phyloP scores from a whole-genome alignment of 2,329 filamentous ascomycete species.

The Cercospora brassicicola region DNA sequence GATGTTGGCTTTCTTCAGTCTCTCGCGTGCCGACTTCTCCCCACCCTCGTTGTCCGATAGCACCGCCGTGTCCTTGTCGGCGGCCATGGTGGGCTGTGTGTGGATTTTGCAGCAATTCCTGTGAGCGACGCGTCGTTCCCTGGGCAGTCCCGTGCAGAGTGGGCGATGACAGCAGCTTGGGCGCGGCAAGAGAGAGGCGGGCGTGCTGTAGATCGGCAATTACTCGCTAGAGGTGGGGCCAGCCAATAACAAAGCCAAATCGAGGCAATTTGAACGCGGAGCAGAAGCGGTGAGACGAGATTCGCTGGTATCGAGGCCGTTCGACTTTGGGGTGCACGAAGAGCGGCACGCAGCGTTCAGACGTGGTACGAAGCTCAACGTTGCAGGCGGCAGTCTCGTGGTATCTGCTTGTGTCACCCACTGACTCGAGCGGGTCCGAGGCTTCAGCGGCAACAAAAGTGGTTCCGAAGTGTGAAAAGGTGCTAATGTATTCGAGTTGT shows the following conservation, averaged over 20 bases:
- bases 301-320: neutral
- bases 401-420: neutral
- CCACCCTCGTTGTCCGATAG: conserved; percentile 48
- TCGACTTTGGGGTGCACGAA: neutral
- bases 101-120: neutral
- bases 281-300: conserved; percentile 3
- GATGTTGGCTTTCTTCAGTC: conserved; percentile 63
- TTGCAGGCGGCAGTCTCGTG: conserved; percentile 13
- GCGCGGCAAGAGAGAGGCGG: neutral
- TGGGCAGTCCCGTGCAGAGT: neutral
- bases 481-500: neutral
- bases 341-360: neutral
- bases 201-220: conserved; percentile 18
- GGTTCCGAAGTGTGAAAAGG: neutral
- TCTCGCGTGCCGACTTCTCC: conserved; percentile 60
- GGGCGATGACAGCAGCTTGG: neutral
- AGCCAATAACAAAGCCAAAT: conserved; percentile 9
- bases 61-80: conserved; percentile 25
- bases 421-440: neutral
- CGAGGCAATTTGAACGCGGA: neutral
- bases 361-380: conserved; percentile 8
- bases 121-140: neutral
- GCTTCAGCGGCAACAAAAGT: neutral
- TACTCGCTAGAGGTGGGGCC: conserved; percentile 15
- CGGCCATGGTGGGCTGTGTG: conserved; percentile 28